Evolutionary conservation across 345 rosid species (phyloP).

Genomic region (Balakata baccata): DNA sequence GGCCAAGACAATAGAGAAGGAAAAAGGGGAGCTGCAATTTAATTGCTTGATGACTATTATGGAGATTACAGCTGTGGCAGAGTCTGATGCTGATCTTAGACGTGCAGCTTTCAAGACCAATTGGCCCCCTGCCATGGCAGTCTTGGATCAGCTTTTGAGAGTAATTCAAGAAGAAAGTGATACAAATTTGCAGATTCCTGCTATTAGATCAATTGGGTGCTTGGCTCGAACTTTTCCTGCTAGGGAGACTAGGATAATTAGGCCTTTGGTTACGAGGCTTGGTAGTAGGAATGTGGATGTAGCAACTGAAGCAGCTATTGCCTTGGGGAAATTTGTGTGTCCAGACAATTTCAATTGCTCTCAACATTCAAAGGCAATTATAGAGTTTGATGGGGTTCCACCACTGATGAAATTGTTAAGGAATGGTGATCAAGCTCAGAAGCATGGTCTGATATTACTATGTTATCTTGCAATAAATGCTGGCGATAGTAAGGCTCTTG

Average conservation of each 20-base stretch:
- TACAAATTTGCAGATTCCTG: slow-evolving; percentile 37
- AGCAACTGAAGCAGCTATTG: slow-evolving; percentile 50
- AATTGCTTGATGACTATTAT: slow-evolving; percentile 49
- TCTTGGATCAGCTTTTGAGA: slow-evolving; percentile 54
- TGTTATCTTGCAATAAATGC: slow-evolving; percentile 53
- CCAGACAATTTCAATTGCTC: slow-evolving; percentile 49
- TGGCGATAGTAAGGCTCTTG: slow-evolving; percentile 57
- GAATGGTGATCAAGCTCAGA: slow-evolving; percentile 34
- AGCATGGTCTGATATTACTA: slow-evolving; percentile 39
- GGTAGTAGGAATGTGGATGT: slow-evolving; percentile 28
- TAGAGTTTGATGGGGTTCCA: slow-evolving; percentile 52
- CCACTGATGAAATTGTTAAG: slow-evolving; percentile 39
- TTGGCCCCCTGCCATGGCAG: slow-evolving; percentile 59
- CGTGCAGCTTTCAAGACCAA: slow-evolving; percentile 55
- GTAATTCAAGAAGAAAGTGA: slow-evolving; percentile 39
- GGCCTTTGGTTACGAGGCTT: slow-evolving; percentile 45
- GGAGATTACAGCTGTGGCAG: slow-evolving; percentile 52
- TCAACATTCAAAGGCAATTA: slow-evolving; percentile 53
- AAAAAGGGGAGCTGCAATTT: slow-evolving; percentile 45
- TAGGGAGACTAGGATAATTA: slow-evolving; percentile 44
- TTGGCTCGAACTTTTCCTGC: slow-evolving; percentile 61
- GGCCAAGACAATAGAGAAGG: slow-evolving; percentile 44
- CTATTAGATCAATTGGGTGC: slow-evolving; percentile 49
- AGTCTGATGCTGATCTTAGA: slow-evolving; percentile 46
- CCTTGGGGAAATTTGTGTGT: slow-evolving; percentile 50